Base-by-base conservation (phyloP, 2,329 filamentous ascomycete genomes). In the Neofusicoccum cordaticola region DNA sequence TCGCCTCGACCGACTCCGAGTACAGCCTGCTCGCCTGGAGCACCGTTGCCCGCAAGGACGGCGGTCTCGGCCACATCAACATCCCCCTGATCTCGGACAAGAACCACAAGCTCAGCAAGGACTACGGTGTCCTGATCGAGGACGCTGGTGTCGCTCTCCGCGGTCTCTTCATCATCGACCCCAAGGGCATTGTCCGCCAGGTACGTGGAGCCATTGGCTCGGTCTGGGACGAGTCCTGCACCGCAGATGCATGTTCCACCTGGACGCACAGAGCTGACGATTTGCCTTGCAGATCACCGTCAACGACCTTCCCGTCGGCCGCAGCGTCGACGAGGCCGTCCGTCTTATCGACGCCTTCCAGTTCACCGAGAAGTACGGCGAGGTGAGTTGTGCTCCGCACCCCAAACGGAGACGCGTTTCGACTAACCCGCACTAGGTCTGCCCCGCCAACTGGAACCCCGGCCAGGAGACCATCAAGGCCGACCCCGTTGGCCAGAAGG, bases 101-200 rank as follows among this genome's bases (percentile, higher is more conserved):
- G 78, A 87, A 83, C 69, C 84, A 85, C 72, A 80, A 81, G 73
- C 81, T 89, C 69, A 83, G 84, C 65, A 83, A 84, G 70, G 83
- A 82, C 76, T 89, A 88, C 73, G 86, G 86, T 66, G 86, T 89
- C 9, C 77, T 89, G 69, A 81, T 88, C 65, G 86, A 88, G 76
- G 84, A 88, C 22, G 83, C 86, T 73, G 87, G 87, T 41, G 81
- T 88, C 66, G 85, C 86, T 12, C 83, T 89, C 65, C 82, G 87
- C 22, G 87, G 86, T 4, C 80, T 88, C 51, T 89, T 89, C 80
- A 82, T 89, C 77, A 88, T 89, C 71, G 87, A 89, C 73, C 86
- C 86, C 66, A 84, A 85, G 75, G 86, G 86, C 63, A 75, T 82
- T 34, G 79, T 89, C 31, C 78, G 86, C 67, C 85, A 80, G 72